phyloP scores from a whole-genome alignment of 495 filamentous ascomycete genomes.

The Talaromyces nanjingensis region DNA sequence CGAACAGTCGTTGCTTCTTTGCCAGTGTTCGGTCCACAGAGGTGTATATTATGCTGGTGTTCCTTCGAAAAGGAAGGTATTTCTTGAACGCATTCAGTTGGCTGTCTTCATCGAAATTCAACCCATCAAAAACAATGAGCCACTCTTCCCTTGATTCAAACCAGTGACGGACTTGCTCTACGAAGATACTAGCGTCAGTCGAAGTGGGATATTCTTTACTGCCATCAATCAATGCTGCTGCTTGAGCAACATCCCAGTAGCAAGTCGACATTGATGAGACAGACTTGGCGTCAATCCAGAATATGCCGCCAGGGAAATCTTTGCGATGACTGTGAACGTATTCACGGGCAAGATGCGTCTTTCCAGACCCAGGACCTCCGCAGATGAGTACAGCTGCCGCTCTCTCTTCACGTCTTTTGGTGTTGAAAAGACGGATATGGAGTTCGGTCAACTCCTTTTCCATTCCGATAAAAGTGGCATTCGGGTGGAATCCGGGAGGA shows the following conservation, averaged over 20 bases:
- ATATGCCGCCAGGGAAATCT: slow-evolving; percentile 67
- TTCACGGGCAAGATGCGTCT: slow-evolving; percentile 74
- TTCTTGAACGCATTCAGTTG: slow-evolving; percentile 51
- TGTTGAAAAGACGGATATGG: slow-evolving; percentile 60
- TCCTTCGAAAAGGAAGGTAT: slow-evolving; percentile 63
- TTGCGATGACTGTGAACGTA: slow-evolving; percentile 65
- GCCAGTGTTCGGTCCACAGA: slow-evolving; percentile 60
- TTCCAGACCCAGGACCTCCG: slow-evolving; percentile 70
- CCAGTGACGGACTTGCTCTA: slow-evolving; percentile 60
- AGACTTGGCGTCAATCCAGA: slow-evolving; percentile 71
- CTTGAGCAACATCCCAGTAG: slow-evolving; percentile 70
- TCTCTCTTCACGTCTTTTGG: slow-evolving; percentile 52
- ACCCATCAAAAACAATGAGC: slow-evolving; percentile 71
- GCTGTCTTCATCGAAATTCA: slow-evolving; percentile 55
- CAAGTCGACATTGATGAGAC: slow-evolving; percentile 55
- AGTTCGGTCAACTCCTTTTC: slow-evolving; percentile 61
- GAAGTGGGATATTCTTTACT: slow-evolving; percentile 22
- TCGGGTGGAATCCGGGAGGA: slow-evolving; percentile 70
- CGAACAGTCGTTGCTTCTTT: slow-evolving; percentile 63
- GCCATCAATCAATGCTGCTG: slow-evolving; percentile 44
- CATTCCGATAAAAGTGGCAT: slow-evolving; percentile 70
- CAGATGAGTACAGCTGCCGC: slow-evolving; percentile 64
- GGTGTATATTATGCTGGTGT: slow-evolving; percentile 71
- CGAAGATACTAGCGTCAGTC: slow-evolving; percentile 45
- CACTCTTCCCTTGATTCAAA: slow-evolving; percentile 62